Base-by-base conservation (phyloP, 2,329 filamentous ascomycete species). In the Leptographium galeiforme region DNA sequence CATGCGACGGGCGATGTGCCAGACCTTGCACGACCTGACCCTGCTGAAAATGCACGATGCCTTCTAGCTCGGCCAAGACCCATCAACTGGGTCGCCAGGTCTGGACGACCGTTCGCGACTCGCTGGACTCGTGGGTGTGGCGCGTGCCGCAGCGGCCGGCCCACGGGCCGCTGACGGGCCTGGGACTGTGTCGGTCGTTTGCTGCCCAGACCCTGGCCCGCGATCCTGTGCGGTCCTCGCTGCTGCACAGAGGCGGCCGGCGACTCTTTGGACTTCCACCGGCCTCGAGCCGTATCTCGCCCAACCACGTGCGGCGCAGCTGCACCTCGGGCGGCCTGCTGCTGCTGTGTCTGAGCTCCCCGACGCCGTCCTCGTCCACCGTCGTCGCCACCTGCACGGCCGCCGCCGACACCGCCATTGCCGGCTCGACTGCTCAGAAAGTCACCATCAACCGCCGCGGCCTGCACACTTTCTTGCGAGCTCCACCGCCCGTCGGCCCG, bases 301-400 rank as follows among this genome's bases (percentile, higher is more conserved):
- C 64, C 32, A 64, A 66, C 53, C 69, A 73, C 61, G 66, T 73
- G 30, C 72, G 71, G 12, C 72, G 70, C 55, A 75, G 73, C 60
- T 76, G 77, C 61, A 73, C 76, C 38, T 79, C 77, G 1, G 74
- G 77, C 30, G 73, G 77, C 7, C 66, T 79, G 39, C 66, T 81
- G 32, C 70, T 80, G 16, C 62, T 78, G 50, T 72, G 76, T 18
- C 60, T 72, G 38, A 65, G 66, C 53, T 68, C 72, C 25, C 67
- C 65, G 38, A 61, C 67, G 4, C 65, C 68, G 4, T 64, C 69
- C 10, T 63, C 70, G 4, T 63, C 65, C 36, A 61, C 69, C 0
- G 66, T 69, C n/a, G 65, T 68, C 18, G 63, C 66, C 18, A 66
- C 67, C 52, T 72, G 70, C 59, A 64, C 66, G 13, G 64, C 66